Evolutionary conservation across 805 yeast genomes (phyloP), one percentile per base, ranked within the genome.

Genomic region (Pichia kluyveri): DNA sequence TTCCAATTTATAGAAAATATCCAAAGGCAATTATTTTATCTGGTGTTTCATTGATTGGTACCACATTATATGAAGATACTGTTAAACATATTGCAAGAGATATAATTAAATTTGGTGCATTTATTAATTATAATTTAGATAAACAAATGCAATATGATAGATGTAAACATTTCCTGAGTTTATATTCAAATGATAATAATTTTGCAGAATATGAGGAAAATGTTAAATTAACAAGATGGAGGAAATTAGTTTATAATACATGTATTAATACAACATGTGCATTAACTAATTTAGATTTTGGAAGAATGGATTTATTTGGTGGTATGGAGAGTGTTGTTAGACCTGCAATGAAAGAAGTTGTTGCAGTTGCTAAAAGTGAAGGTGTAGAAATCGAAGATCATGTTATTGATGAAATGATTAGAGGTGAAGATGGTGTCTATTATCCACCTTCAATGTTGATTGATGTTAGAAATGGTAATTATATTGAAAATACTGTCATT

Each of bases 361-460:
- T 61, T 12, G 63, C 61, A 4, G 69, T 73, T 49, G 79, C 79
- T 17, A 65, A 65, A 36, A 63, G 71, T 45, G 77, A 71, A 43
- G 77, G 76, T 3, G 66, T 69, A 12, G 60, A 57, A 1, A 50
- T 73, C 34, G 67, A 65, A 12, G 58, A 54, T 28, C 71, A 62
- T 8, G 60, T 71, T 15, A 75, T 74, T 48, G 68, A 74, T 14
- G 53, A 51, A 48, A 65, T 69, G 57, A 51, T 69, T 41, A 73
- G 72, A 54, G 65, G 69, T 32, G 69, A 64, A 50, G 71, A 65
- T 38, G 64, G 64, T n/a, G 62, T 55, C 38, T 63, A 67, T 60
- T 73, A 70, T 51, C 59, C 70, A 36, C 77, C 77, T 4, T 72
- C 77, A n/a, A 73, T 73, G 77, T 57, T 69, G 45, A 68, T 72